Evolutionary conservation across 2,329 filamentous ascomycete species (phyloP).

Genomic region (Penicillium expansum): DNA sequence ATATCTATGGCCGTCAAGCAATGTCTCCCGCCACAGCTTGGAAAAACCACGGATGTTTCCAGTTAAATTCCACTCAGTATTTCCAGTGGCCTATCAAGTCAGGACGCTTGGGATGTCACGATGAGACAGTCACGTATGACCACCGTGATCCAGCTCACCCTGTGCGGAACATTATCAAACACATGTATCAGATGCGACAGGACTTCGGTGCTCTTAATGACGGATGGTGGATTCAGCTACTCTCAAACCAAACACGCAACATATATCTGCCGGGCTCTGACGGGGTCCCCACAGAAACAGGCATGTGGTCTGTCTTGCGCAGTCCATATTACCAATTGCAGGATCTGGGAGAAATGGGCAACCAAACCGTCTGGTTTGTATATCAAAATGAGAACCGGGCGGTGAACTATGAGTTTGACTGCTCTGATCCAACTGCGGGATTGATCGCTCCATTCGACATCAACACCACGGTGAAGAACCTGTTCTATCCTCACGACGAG

Average conservation of each 20-base stretch:
- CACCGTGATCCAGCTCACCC: slow-evolving; percentile 63
- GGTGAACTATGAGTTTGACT: slow-evolving; percentile 58
- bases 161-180: slow-evolving; percentile 59
- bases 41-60: slow-evolving; percentile 64
- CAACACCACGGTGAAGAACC: slow-evolving; percentile 58
- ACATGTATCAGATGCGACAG: slow-evolving; percentile 60
- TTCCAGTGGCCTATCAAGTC: slow-evolving; percentile 57
- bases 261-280: slow-evolving; percentile 54
- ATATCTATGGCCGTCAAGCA: slow-evolving; percentile 63
- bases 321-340: slow-evolving; percentile 53
- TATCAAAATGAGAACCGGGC: slow-evolving; percentile 50
- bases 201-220: slow-evolving; percentile 59
- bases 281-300: slow-evolving; percentile 53
- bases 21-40: slow-evolving; percentile 62
- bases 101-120: slow-evolving; percentile 55
- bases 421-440: slow-evolving; percentile 48
- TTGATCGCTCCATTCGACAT: slow-evolving; percentile 57
- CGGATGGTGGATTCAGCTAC: slow-evolving; percentile 54
- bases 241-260: slow-evolving; percentile 57
- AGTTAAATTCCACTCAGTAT: slow-evolving; percentile 56
- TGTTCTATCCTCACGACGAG: slow-evolving; percentile 62
- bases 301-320: slow-evolving; percentile 61
- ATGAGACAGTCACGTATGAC: slow-evolving; percentile 57
- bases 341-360: slow-evolving; percentile 46
- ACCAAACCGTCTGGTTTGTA: slow-evolving; percentile 47